Conservation (phyloP, 1,284 basidiomycete species). For the Phenoliferia sp. region DNA sequence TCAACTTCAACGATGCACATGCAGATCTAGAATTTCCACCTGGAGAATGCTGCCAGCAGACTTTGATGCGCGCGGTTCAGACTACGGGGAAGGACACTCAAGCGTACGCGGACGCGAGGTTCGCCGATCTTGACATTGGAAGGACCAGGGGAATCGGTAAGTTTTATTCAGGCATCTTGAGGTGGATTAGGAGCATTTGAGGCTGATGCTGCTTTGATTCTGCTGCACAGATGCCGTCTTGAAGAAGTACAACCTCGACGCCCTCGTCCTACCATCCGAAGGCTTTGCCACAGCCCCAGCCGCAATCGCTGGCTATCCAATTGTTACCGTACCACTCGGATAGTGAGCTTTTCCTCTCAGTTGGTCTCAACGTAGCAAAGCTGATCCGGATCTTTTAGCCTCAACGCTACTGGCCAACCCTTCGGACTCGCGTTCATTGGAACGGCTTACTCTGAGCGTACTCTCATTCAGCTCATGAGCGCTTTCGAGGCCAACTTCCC, state of each 20-base stretch:
- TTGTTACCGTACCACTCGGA: not conserved
- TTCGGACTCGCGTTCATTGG: not conserved
- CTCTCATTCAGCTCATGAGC: not conserved
- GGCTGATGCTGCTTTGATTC: not conserved
- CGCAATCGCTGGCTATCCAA: not conserved
- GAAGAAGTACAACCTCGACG: not conserved
- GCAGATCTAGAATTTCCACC: not conserved
- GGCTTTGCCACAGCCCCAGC: not conserved
- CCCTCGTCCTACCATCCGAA: not conserved
- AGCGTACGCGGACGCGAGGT: not conserved
- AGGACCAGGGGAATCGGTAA: not conserved
- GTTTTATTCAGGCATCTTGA: not conserved
- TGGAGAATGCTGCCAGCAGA: not conserved
- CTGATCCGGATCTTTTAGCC: not conserved
- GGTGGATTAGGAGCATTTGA: too few species aligned
- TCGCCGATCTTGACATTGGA: not conserved
- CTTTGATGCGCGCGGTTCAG: not conserved
- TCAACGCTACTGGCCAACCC: not conserved
- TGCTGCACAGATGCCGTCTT: not conserved
- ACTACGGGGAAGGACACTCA: not conserved
- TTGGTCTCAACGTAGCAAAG: not conserved
- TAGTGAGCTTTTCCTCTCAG: too few species aligned
- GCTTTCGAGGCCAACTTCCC: not conserved
- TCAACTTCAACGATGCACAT: not conserved
- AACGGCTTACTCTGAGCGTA: not conserved